Percentiles rank a stretch among this genome's conserved stretches.
Evolutionary conservation across 2,329 filamentous ascomycete species (phyloP).

Genomic region (Emmonsiellopsis sp.): DNA sequence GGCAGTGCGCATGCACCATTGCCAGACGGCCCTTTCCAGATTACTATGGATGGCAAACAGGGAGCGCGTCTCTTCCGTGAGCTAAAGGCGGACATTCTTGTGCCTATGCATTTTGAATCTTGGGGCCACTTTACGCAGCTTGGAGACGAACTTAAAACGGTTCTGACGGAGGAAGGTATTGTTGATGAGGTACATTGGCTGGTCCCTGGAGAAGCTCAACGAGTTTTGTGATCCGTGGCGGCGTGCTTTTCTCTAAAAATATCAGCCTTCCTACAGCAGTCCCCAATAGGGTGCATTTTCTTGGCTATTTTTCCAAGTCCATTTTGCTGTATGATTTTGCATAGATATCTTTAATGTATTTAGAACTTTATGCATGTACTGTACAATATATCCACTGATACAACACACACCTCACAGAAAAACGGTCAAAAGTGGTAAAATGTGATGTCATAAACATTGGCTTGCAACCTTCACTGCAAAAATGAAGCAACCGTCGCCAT

Average conservation of each 20-base stretch:
- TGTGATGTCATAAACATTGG: no score
- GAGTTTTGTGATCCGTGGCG: slow-evolving; percentile 1
- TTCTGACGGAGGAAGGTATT: slow-evolving; percentile 28
- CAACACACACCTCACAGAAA: no score
- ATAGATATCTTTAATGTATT: neutral
- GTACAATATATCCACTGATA: no score
- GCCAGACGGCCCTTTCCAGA: slow-evolving; percentile 22
- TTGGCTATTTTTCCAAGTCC: no score
- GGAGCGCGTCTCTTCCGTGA: slow-evolving; percentile 32
- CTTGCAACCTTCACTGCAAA: neutral
- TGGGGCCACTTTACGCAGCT: slow-evolving; percentile 39
- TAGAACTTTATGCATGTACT: no score
- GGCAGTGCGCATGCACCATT: slow-evolving; percentile 25
- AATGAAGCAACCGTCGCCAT: neutral
- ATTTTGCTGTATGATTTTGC: neutral
- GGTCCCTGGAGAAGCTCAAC: slow-evolving; percentile 15
- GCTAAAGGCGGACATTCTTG: slow-evolving; percentile 32
- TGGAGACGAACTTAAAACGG: slow-evolving; percentile 20
- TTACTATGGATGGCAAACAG: slow-evolving; percentile 39
- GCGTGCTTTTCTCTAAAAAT: neutral
- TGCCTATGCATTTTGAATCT: slow-evolving; percentile 42
- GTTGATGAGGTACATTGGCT: slow-evolving; percentile 29
- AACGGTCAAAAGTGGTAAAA: no score
- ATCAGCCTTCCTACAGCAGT: neutral
- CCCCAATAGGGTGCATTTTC: no score